These are phyloP conservation scores for Pseudocercospora musae DNA, from an alignment of 2,329 filamentous ascomycete species.

Conservation along the genomic window DNA sequence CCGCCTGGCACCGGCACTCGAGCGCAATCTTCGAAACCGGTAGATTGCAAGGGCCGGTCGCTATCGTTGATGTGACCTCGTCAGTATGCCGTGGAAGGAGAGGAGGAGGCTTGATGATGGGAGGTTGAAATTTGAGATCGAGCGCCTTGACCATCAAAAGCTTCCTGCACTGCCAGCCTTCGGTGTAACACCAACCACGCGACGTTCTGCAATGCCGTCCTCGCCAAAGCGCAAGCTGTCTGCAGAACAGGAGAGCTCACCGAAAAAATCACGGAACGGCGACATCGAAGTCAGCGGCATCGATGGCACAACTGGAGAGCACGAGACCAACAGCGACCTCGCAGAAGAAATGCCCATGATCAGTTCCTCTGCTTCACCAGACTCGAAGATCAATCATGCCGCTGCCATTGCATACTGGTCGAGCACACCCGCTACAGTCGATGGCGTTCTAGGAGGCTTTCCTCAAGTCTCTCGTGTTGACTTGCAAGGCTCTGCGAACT, in stretches of 20 bases:
- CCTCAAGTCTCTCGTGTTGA: constrained; percentile 67
- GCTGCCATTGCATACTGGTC: constrained; percentile 53
- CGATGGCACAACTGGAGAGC: background rate
- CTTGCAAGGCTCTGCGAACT: constrained; percentile 66
- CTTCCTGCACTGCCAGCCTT: background rate
- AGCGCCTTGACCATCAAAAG: background rate
- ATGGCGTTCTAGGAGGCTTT: constrained; percentile 79
- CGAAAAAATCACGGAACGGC: constrained; percentile 9
- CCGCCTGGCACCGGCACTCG: no score
- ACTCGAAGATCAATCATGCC: constrained; percentile 45
- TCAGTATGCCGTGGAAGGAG: background rate
- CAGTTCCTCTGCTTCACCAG: constrained; percentile 24
- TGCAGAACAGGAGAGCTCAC: constrained; percentile 3
- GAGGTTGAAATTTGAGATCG: background rate
- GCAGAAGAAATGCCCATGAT: constrained; percentile 10
- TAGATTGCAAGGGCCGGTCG: background rate
- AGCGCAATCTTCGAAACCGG: no score
- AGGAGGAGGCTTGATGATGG: background rate
- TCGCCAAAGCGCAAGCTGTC: constrained; percentile 16
- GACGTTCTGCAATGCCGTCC: constrained; percentile 8
- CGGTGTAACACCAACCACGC: background rate
- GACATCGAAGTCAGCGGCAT: background rate
- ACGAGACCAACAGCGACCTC: constrained; percentile 7
- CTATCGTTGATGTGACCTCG: background rate
- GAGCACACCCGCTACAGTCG: constrained; percentile 51